These are phyloP conservation scores for Suhomyces chickasaworum DNA, from an alignment of 1,139 yeast genomes.

Conservation along the genomic window DNA sequence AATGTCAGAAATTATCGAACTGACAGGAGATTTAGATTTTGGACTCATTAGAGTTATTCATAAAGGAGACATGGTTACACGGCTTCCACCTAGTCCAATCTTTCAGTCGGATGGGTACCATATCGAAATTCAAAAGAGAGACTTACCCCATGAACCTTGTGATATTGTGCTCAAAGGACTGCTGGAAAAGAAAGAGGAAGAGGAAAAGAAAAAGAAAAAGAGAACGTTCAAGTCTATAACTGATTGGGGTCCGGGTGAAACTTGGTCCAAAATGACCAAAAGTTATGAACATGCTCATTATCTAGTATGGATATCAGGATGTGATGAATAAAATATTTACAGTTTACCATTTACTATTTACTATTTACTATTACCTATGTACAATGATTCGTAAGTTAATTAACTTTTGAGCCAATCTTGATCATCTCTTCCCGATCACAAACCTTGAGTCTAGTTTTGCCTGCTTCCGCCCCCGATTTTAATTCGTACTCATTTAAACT, in stretches of 20 bases:
- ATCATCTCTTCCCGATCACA: slow-evolving; percentile 54
- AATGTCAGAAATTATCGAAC: slow-evolving; percentile 20
- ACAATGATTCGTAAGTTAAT: too few species aligned
- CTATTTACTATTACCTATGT: too few species aligned
- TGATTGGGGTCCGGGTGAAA: not conserved
- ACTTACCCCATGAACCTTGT: slow-evolving; percentile 47
- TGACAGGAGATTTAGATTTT: slow-evolving; percentile 21
- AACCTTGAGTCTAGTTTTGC: slow-evolving; percentile 63
- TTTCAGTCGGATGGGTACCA: slow-evolving; percentile 54
- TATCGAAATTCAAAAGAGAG: slow-evolving; percentile 44
- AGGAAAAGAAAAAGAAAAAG: too few species aligned
- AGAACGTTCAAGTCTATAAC: not conserved
- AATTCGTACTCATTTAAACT: slow-evolving; percentile 58
- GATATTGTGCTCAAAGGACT: slow-evolving; percentile 28
- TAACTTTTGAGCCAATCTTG: slow-evolving; percentile 4
- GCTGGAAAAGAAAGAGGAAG: too few species aligned
- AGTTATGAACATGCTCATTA: slow-evolving; percentile 39
- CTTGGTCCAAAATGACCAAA: slow-evolving; percentile 17
- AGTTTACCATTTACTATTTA: too few species aligned
- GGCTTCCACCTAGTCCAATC: slow-evolving; percentile 53
- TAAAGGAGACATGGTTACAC: slow-evolving; percentile 57
- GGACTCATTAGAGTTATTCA: slow-evolving; percentile 57
- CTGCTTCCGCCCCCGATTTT: slow-evolving; percentile 44
- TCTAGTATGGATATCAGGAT: slow-evolving; percentile 37
- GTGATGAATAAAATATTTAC: slow-evolving; percentile 20